Percentiles rank a stretch among this genome's conserved stretches.
phyloP scores from a whole-genome alignment of 1,284 basidiomycete genomes.

The Boletus sp. region DNA sequence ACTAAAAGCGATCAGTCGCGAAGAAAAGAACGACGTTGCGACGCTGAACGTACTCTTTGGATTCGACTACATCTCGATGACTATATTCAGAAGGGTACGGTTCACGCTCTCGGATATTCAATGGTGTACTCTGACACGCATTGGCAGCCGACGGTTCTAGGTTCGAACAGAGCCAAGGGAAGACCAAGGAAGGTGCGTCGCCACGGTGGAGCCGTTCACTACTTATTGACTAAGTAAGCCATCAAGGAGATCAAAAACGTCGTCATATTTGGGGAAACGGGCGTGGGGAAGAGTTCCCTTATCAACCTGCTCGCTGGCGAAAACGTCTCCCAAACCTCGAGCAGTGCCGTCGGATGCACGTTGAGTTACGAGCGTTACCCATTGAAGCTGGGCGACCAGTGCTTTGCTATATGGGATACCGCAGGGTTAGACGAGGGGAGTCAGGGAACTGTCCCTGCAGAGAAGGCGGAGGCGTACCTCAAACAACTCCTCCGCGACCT shows the following conservation, averaged over 20 bases:
- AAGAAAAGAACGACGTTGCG: neutral
- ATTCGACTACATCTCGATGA: slow-evolving; percentile 2
- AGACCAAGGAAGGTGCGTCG: slow-evolving; percentile 16
- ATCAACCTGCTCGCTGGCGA: slow-evolving; percentile 27
- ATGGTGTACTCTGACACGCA: slow-evolving; percentile 6
- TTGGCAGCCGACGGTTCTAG: slow-evolving; percentile 6
- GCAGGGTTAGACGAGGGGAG: slow-evolving; percentile 28
- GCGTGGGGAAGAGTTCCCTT: slow-evolving; percentile 32
- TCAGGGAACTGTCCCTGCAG: slow-evolving; percentile 23
- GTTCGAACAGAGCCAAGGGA: neutral
- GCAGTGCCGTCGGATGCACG: slow-evolving; percentile 26
- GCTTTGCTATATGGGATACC: slow-evolving; percentile 29
- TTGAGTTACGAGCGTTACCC: slow-evolving; percentile 11
- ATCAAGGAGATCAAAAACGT: slow-evolving; percentile 21
- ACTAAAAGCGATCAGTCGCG: slow-evolving; percentile 14
- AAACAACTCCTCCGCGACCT: slow-evolving; percentile 22
- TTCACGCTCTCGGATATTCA: neutral
- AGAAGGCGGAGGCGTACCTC: slow-evolving; percentile 22
- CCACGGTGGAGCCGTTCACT: too few species aligned
- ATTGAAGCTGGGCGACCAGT: slow-evolving; percentile 15
- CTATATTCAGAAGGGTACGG: slow-evolving; percentile 10
- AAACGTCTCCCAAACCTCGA: slow-evolving; percentile 23
- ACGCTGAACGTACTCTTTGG: neutral
- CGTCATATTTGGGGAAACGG: slow-evolving; percentile 31
- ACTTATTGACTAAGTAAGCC: neutral